These are phyloP conservation scores for Chlamydomonas reinhardtii DNA, from an alignment of 163 green algal genomes.

Conservation along the genomic window DNA sequence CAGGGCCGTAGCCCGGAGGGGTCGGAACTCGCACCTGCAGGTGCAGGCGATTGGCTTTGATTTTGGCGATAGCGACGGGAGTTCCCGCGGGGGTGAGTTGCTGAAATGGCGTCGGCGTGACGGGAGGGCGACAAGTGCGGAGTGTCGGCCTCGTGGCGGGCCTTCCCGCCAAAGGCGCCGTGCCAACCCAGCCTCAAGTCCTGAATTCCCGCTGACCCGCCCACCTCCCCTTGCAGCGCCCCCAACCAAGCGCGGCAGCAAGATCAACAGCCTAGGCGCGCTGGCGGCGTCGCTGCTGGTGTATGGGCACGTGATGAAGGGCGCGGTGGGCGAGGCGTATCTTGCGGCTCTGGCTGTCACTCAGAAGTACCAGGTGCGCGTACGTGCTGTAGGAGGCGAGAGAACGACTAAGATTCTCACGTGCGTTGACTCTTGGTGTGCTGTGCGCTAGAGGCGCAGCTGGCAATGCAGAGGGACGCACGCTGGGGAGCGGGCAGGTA, in stretches of 20 bases:
- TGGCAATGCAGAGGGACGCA: neutral
- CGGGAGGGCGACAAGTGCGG: neutral
- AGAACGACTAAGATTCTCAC: too few relatives aligned
- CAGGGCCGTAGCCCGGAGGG: too few relatives aligned
- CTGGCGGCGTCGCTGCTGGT: slow-evolving; percentile 55
- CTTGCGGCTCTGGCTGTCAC: slow-evolving; percentile 50
- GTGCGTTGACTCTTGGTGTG: neutral
- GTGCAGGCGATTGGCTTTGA: slow-evolving; percentile 30
- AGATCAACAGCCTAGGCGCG: slow-evolving; percentile 39
- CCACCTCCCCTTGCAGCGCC: neutral
- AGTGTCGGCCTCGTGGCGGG: neutral
- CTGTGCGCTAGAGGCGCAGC: neutral
- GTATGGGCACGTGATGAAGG: slow-evolving; percentile 57
- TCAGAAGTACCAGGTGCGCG: slow-evolving; percentile 63
- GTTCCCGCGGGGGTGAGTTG: neutral
- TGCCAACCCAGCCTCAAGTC: too few relatives aligned
- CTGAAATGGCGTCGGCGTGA: neutral
- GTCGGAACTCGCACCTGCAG: too few relatives aligned
- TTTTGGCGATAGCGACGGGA: slow-evolving; percentile 21
- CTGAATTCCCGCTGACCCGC: too few relatives aligned
- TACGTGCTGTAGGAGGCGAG: neutral
- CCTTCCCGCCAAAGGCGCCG: too few relatives aligned
- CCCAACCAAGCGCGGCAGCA: slow-evolving; percentile 19
- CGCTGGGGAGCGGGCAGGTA: too few relatives aligned
- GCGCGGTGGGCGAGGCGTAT: slow-evolving; percentile 63